Evolutionary conservation across 192 early-diverging fungal genomes (phyloP).

Genomic region (Backusella tuberculispora): DNA sequence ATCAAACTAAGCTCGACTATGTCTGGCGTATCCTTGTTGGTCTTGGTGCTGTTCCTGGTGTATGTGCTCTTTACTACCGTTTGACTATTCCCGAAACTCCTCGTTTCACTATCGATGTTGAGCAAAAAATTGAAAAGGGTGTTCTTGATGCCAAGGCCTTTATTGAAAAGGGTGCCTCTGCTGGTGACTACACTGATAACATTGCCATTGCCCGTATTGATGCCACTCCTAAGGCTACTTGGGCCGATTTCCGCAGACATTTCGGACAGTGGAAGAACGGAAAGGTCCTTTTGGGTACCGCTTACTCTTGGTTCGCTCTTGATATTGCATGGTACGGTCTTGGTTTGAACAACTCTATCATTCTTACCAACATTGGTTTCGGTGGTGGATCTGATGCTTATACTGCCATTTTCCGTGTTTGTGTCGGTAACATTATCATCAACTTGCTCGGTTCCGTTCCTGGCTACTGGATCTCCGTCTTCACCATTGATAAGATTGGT

Average conservation of each 20-base stretch:
- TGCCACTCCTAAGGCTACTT: constrained; percentile 42
- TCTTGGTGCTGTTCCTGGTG: constrained; percentile 81
- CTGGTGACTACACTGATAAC: constrained; percentile 50
- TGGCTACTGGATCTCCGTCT: constrained; percentile 96
- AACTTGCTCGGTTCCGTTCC: constrained; percentile 85
- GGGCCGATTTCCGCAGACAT: constrained; percentile 64
- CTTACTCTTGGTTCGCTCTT: constrained; percentile 76
- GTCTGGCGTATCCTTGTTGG: constrained; percentile 93
- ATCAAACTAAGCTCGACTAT: constrained; percentile 71
- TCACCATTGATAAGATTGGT: constrained; percentile 85
- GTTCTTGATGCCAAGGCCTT: constrained; percentile 51
- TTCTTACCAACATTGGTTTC: constrained; percentile 75
- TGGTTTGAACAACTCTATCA: constrained; percentile 79
- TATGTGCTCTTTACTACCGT: constrained; percentile 89
- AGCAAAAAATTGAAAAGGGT: constrained; percentile 71
- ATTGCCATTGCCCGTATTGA: constrained; percentile 35
- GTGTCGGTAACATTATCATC: constrained; percentile 92
- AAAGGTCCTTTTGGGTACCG: constrained; percentile 78
- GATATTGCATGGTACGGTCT: constrained; percentile 86
- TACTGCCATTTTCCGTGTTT: constrained; percentile 68
- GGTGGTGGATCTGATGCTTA: constrained; percentile 43
- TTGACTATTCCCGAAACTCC: constrained; percentile 95
- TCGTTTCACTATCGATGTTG: constrained; percentile 76
- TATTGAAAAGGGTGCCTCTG: constrained; percentile 44
- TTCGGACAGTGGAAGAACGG: constrained; percentile 82